Evolutionary conservation across 2,329 filamentous ascomycete genomes (phyloP).

Genomic region (Aspergillus sp.): DNA sequence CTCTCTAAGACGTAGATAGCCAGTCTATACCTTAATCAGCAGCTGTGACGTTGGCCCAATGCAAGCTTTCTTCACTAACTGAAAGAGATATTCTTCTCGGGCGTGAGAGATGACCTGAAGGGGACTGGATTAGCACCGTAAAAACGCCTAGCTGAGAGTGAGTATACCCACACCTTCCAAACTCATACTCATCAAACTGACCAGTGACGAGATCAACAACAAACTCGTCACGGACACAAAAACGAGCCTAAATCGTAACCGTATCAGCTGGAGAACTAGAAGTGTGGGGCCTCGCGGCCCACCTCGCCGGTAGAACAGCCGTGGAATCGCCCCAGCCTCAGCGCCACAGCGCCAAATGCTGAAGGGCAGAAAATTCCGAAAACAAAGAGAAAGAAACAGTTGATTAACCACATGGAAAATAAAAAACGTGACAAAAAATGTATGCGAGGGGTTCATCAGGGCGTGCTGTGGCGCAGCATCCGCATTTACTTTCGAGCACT

Average conservation of each 20-base stretch:
- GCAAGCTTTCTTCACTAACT: slow-evolving; percentile 39
- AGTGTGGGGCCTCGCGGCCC: slow-evolving; percentile 20
- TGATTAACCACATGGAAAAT: slow-evolving; percentile 9
- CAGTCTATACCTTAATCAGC: slow-evolving; percentile 29
- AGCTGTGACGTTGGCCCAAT: neutral
- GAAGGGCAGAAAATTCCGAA: neutral
- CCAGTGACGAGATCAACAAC: slow-evolving; percentile 59
- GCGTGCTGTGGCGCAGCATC: slow-evolving; percentile 25
- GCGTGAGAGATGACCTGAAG: slow-evolving; percentile 60
- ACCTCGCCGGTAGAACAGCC: neutral
- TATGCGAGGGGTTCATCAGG: slow-evolving; percentile 28
- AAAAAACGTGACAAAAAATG: slow-evolving; percentile 35
- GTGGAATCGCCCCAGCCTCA: neutral
- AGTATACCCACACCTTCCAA: slow-evolving; percentile 49
- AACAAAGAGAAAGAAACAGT: neutral
- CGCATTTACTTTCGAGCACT: slow-evolving; percentile 20
- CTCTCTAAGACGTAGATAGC: slow-evolving; percentile 47
- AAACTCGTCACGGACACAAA: slow-evolving; percentile 63
- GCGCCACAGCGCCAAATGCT: neutral
- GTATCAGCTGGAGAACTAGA: slow-evolving; percentile 14
- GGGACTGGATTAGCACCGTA: slow-evolving; percentile 1
- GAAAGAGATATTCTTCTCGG: slow-evolving; percentile 61
- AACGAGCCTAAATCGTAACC: slow-evolving; percentile 45
- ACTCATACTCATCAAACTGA: slow-evolving; percentile 59
- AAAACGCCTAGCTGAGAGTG: neutral